A percentile compares a stretch with the other conserved stretches of the same genome.
phyloP scores from a whole-genome alignment of 768 basidiomycete genomes.

The Fistulinella prunicolor region DNA sequence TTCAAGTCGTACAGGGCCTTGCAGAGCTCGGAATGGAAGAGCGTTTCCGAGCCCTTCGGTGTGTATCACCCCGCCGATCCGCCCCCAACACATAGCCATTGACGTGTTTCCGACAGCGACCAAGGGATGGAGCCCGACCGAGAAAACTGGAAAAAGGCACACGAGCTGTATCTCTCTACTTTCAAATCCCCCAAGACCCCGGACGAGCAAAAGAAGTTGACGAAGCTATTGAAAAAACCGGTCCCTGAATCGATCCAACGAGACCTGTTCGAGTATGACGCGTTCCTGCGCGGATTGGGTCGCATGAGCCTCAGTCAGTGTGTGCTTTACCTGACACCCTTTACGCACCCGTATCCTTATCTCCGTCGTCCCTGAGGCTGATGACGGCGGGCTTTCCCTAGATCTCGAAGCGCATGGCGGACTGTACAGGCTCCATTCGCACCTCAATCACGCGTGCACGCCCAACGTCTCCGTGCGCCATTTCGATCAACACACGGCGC shows the following conservation, averaged over 20 bases:
- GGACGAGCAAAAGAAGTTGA: constrained; percentile 56
- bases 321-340: no score
- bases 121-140: constrained; percentile 54
- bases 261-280: constrained; percentile 72
- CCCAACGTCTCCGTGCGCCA: constrained; percentile 82
- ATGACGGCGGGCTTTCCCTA: constrained; percentile 19
- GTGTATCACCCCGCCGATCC: neutral
- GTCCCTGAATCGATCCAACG: constrained; percentile 46
- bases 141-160: constrained; percentile 64
- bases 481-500: constrained; percentile 62
- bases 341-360: neutral
- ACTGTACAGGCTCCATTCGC: constrained; percentile 80
- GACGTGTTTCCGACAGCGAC: constrained; percentile 27
- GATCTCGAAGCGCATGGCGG: constrained; percentile 87
- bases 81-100: neutral
- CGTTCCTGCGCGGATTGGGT: constrained; percentile 69
- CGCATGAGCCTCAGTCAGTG: constrained; percentile 80
- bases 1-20: constrained; percentile 54
- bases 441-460: constrained; percentile 81
- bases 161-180: constrained; percentile 53
- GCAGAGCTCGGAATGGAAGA: constrained; percentile 81
- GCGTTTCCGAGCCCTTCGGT: constrained; percentile 39
- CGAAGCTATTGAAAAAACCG: constrained; percentile 49
- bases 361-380: neutral
- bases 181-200: constrained; percentile 57